Evolutionary conservation across 441 rosid genomes (phyloP), one percentile per base, ranked within the genome.

Genomic region (Flueggea neowawraea): DNA sequence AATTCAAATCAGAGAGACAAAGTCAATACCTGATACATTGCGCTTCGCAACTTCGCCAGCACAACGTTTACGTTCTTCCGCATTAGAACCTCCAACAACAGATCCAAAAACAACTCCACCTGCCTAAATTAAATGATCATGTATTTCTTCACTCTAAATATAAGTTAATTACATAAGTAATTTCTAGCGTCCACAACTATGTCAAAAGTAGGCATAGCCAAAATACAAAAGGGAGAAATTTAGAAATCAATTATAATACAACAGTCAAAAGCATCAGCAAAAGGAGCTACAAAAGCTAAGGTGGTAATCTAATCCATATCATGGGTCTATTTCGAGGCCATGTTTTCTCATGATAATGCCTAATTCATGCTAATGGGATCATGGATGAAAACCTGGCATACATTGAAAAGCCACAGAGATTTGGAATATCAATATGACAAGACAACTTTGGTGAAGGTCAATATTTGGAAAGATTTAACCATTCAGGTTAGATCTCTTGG

Each of bases 81-180:
- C 15, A 70, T 71, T 65, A 57, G 81, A 76, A 15, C 90, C 94
- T 60, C 94, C 94, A 78, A 87, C 90, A 74, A 84, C 66, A 52
- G 94, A 73, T 60, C 94, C 94, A 60, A 84, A 80, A 63, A 79
- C 78, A 66, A 62, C 82, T 62, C 84, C 90, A 60, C 47, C 80
- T 60, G 75, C 68, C 87, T 76, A 55, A 62, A 44, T 48, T 33
- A 48, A 11, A 15, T 16, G 64, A 57, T 33, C 52, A 61, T 12
- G 31, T 14, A 3, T 13, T 54, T 22, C 28, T 22, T 22, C 28
- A 22, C 28, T 22, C 28, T 22, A 22, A 22, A 22, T 22, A 22
- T 22, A 22, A 54, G 57, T 12, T n/a, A n/a, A n/a, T 52, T n/a
- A 16, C 57, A 54, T 22, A 22, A 54, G 6, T 36, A 36, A 3